Evolutionary conservation across 495 filamentous ascomycete species (phyloP), one percentile per base, ranked within the genome.

Genomic region (Neurospora sp.): DNA sequence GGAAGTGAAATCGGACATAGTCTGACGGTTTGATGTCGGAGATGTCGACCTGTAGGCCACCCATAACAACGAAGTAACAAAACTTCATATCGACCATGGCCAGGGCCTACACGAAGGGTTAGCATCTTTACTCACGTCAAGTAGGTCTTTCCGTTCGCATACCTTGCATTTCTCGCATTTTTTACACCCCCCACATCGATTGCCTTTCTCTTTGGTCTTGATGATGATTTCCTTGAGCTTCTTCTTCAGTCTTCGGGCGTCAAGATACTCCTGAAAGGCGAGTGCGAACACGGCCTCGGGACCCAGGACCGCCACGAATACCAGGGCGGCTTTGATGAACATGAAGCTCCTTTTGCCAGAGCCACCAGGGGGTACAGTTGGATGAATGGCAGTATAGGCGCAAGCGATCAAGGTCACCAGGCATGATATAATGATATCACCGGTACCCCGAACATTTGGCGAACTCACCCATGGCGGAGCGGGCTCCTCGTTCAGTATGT

Each of bases 121-220:
- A 27, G 22, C 22, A 27, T 27, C 22, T 27, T 27, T 27, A 27
- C 27, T 27, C 27, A 27, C 27, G 27, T 22, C 22, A 22, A 22
- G 22, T 31, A 31, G 27, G 27, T 31, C 27, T 31, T 31, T 31
- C 2, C 3, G 20, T 59, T 31, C 0, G 5, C 48, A 18, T 61
- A 16, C 53, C 1, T 61, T 0, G 12, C 53, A 31, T 18, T 35
- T 18, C 12, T 35, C 1, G 11, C 2, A 3, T 22, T 0, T 11
- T 1, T 53, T 12, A 6, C 46, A 27, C 1, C 0, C 3, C 0
- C 46, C 46, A 22, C 20, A 53, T 12, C 0, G 4, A 27, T 22
- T 6, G 1, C 4, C 46, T 14, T 53, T 20, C 46, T 27, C 20
- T 6, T 27, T 14, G 9, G 20, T 0, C 0, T 6, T 5, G 20